These are phyloP conservation scores for Candida boidinii DNA, from an alignment of 805 yeast species.

Conservation along the genomic window DNA sequence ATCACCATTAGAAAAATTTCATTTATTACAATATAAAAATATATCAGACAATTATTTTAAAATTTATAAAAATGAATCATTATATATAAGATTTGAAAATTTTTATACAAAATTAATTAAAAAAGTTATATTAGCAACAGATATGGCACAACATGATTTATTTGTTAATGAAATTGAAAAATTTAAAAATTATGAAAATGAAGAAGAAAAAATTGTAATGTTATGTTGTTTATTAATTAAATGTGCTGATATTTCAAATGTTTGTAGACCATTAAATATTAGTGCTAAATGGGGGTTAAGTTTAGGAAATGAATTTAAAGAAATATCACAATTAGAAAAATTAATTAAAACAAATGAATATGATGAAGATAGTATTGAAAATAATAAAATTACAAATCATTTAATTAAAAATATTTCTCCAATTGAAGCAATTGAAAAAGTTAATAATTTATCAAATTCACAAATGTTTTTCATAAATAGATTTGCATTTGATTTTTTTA, in stretches of 20 bases:
- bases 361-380: not conserved
- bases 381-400: conserved; percentile 6
- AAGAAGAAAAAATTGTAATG: conserved; percentile 25
- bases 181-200: conserved; percentile 15
- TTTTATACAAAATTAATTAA: conserved; percentile 6
- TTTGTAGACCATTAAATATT: conserved; percentile 67
- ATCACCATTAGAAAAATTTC: conserved; percentile 79
- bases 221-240: conserved; percentile 68
- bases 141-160: conserved; percentile 82
- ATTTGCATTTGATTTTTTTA: conserved; percentile 74
- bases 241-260: conserved; percentile 95
- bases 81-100: not conserved
- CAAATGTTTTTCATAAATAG: conserved; percentile 78
- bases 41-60: conserved; percentile 19
- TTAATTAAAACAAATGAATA: conserved; percentile 6
- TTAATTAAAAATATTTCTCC: conserved; percentile 18
- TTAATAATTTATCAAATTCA: conserved; percentile 52
- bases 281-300: conserved; percentile 83
- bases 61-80: not conserved
- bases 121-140: conserved; percentile 63
- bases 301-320: conserved; percentile 70
- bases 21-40: conserved; percentile 52
- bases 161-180: conserved; percentile 50
- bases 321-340: conserved; percentile 47
- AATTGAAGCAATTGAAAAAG: conserved; percentile 34